Percentiles rank a stretch among this genome's conserved stretches.
phyloP scores from a whole-genome alignment of 1,284 basidiomycete species.

The Leccinum huronense region DNA sequence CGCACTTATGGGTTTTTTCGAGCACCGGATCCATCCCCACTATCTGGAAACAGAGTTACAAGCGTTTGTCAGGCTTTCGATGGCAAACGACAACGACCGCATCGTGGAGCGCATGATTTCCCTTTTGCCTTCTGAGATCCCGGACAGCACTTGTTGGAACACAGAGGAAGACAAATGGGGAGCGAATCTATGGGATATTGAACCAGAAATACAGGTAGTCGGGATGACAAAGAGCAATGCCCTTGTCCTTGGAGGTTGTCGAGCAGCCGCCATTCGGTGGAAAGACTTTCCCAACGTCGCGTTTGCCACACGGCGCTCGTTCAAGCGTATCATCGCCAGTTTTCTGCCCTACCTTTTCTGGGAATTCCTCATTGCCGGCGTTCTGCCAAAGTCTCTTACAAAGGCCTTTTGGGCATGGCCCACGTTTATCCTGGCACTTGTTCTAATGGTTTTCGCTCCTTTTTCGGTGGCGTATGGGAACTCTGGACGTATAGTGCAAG shows the following conservation, averaged over 20 bases:
- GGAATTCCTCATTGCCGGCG: slow-evolving; percentile 11
- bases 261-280: slow-evolving; percentile 27
- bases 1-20: slow-evolving; percentile 32
- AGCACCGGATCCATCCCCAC: slow-evolving; percentile 29
- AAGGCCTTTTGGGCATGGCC: too few species aligned
- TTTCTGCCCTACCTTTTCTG: slow-evolving; percentile 15
- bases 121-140: slow-evolving; percentile 15
- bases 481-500: slow-evolving; percentile 24
- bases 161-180: slow-evolving; percentile 24
- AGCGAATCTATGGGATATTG: slow-evolving; percentile 30
- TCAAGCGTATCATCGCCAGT: slow-evolving; percentile 17
- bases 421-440: background rate
- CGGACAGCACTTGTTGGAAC: slow-evolving; percentile 18
- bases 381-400: too few species aligned
- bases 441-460: slow-evolving; percentile 26
- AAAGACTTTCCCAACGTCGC: slow-evolving; percentile 28
- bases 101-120: slow-evolving; percentile 30
- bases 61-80: slow-evolving; percentile 28
- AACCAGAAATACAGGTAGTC: slow-evolving; percentile 27
- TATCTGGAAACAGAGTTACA: slow-evolving; percentile 24
- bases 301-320: slow-evolving; percentile 20
- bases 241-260: slow-evolving; percentile 32
- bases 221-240: slow-evolving; percentile 24
- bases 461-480: slow-evolving; percentile 19
- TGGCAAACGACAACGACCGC: slow-evolving; percentile 31